These are phyloP conservation scores for Pseudocercospora vitis DNA, from an alignment of 2,329 filamentous ascomycete genomes.

Conservation along the genomic window DNA sequence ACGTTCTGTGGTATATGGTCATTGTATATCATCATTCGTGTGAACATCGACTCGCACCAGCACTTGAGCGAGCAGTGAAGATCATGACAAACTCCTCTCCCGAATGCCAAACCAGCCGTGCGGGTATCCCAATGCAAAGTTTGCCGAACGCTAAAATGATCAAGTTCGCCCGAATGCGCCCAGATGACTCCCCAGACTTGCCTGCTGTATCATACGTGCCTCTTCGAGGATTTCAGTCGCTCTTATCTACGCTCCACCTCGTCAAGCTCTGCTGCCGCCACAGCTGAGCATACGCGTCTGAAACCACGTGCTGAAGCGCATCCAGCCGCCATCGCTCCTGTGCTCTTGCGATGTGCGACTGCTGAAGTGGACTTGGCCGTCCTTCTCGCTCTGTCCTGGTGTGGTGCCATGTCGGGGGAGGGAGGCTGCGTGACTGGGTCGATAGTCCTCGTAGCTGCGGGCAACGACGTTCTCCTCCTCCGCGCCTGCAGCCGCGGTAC, in stretches of 20 bases:
- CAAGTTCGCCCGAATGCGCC: neutral
- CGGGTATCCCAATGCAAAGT: conserved; percentile 14
- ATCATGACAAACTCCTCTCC: neutral
- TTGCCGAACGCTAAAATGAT: conserved; percentile 2
- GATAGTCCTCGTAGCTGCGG: conserved; percentile 30
- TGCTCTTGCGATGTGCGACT: conserved; percentile 8
- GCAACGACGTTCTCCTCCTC: conserved; percentile 20
- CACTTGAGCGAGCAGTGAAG: conserved; percentile 11
- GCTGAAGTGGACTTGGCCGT: conserved; percentile 15
- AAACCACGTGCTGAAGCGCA: conserved; percentile 58
- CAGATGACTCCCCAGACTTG: too few relatives aligned
- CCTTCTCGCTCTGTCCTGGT: conserved; percentile 32
- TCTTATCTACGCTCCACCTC: neutral
- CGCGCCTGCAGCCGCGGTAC: conserved; percentile 18
- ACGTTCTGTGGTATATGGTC: too few relatives aligned
- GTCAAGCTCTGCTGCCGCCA: conserved; percentile 27
- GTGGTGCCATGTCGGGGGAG: conserved; percentile 29
- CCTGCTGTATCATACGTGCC: neutral
- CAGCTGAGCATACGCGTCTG: conserved; percentile 57
- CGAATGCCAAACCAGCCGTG: conserved; percentile 10
- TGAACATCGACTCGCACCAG: conserved; percentile 9
- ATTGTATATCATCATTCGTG: conserved; percentile 9
- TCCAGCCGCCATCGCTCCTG: conserved; percentile 43
- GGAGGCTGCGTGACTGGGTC: conserved; percentile 27
- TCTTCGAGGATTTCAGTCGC: neutral